A percentile compares a stretch with the other conserved stretches of the same genome.
Evolutionary conservation across 164 flowering plant genomes (phyloP).

Genomic region (Vitis labrusca): DNA sequence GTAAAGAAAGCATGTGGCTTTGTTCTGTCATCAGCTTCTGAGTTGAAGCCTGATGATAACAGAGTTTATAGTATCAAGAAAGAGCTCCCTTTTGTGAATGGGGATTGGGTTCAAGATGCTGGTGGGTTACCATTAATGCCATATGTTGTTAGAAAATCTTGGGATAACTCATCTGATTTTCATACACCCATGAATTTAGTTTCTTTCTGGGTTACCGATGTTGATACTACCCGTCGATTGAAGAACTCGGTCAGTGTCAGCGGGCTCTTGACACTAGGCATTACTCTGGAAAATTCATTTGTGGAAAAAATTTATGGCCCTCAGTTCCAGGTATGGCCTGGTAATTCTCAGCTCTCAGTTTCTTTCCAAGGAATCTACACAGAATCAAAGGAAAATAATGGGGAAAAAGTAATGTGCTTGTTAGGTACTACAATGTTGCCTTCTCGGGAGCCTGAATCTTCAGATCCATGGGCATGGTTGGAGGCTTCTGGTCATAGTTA

Average conservation of each 20-base stretch:
- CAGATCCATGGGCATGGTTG: slow-evolving; percentile 65
- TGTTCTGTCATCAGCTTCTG: slow-evolving; percentile 48
- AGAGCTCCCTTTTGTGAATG: slow-evolving; percentile 48
- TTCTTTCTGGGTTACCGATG: slow-evolving; percentile 66
- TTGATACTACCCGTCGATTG: slow-evolving; percentile 34
- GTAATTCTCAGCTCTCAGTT: slow-evolving; percentile 49
- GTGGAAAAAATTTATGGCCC: slow-evolving; percentile 26
- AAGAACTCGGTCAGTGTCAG: slow-evolving; percentile 48
- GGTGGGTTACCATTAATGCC: slow-evolving; percentile 63
- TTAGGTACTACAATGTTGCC: slow-evolving; percentile 72
- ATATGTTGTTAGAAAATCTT: slow-evolving; percentile 30
- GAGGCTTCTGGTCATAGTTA: slow-evolving; percentile 27
- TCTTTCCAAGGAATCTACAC: slow-evolving; percentile 70
- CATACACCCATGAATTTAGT: slow-evolving; percentile 40
- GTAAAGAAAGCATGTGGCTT: slow-evolving; percentile 54
- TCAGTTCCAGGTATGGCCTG: slow-evolving; percentile 51
- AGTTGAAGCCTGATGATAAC: slow-evolving; percentile 34
- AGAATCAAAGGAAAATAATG: slow-evolving; percentile 55
- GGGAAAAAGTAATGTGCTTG: slow-evolving; percentile 74
- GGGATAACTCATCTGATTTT: slow-evolving; percentile 8
- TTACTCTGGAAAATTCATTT: slow-evolving; percentile 35
- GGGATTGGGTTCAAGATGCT: slow-evolving; percentile 68
- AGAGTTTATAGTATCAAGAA: slow-evolving; percentile 33
- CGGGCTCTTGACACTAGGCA: slow-evolving; percentile 60
- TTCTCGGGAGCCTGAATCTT: slow-evolving; percentile 53